phyloP scores from a whole-genome alignment of 2,329 filamentous ascomycete species.

The Sporothrix brunneoviolacea region DNA sequence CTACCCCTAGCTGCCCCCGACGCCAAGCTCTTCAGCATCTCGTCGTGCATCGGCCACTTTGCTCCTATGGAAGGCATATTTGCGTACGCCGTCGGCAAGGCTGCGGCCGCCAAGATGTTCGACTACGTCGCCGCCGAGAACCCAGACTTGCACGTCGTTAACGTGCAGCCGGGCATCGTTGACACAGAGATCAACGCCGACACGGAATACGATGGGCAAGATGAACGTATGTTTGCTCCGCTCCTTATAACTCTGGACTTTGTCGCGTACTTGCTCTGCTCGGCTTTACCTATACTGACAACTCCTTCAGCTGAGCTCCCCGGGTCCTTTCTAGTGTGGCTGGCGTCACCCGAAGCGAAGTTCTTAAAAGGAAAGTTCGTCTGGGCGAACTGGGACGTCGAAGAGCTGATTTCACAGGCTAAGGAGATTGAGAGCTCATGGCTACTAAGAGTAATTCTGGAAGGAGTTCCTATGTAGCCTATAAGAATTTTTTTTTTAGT shows the following conservation, averaged over 20 bases:
- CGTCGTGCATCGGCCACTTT: slow-evolving; percentile 20
- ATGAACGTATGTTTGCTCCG: too few relatives aligned
- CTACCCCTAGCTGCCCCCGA: slow-evolving; percentile 1
- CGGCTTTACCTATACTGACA: too few relatives aligned
- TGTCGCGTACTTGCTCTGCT: neutral
- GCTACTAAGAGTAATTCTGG: neutral
- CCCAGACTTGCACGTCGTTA: slow-evolving; percentile 30
- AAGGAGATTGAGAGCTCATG: slow-evolving; percentile 1
- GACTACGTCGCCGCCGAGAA: slow-evolving; percentile 31
- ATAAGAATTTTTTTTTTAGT: too few relatives aligned
- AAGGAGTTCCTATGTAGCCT: slow-evolving; percentile 1
- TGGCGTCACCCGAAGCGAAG: slow-evolving; percentile 15
- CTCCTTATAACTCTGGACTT: neutral
- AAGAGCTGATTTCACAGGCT: slow-evolving; percentile 11
- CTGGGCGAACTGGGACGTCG: slow-evolving; percentile 18
- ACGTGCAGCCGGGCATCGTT: slow-evolving; percentile 36
- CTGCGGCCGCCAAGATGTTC: slow-evolving; percentile 29
- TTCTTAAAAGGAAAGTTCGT: slow-evolving; percentile 17
- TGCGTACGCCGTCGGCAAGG: slow-evolving; percentile 30
- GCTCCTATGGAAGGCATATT: slow-evolving; percentile 5
- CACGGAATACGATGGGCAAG: neutral
- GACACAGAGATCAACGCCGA: slow-evolving; percentile 27
- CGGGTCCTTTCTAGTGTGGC: slow-evolving; percentile 17
- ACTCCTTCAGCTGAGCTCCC: slow-evolving; percentile 11
- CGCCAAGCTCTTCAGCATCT: slow-evolving; percentile 21